Base-by-base conservation (phyloP, 2,329 filamentous ascomycete genomes). In the Lachnellula hyalina region DNA sequence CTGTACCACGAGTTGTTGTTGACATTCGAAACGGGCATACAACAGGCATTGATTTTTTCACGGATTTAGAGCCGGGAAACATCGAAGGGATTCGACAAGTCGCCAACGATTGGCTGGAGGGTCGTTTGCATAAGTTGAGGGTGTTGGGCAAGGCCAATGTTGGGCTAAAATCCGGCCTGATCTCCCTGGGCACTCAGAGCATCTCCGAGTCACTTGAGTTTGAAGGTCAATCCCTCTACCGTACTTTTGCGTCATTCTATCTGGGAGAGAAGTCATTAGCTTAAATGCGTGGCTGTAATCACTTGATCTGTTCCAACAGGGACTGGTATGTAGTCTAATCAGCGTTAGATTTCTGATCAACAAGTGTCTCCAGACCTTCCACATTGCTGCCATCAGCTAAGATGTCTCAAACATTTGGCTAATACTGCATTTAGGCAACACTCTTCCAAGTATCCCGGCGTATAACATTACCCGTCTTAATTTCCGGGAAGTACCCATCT, bases 41-140 rank as follows among this genome's bases (percentile, higher is more conserved):
- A 15, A 97, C 89, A 2, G 75, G 82, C 54, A 75, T 97, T 54
- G 89, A 96, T 65, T 85, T 97, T 63, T 72, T 94, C 52, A 82
- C 87, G 42, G 85, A 94, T 58, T 72, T 97, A 40, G 75, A 80
- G 38, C 87, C 90, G 25, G 92, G 91, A 32, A 83, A 91, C 65
- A 75, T 89, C 14, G 84, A 91, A 52, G 86, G 85, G 5, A 84
- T 96, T 63, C 85, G 89, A 56, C 81, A 80, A 56, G 81, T 97
- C 59, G 90, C 89, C 47, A 90, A 94, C 69, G 88, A 96, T 70
- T 97, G 90, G 85, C 74, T 99, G 57, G 84, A 89, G 52, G 91
- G 92, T 40, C 85, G 83, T 52, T 75, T 97, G 55, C 80, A 84
- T 11, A 77, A 80, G 54, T 73, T 99, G 54, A 83, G 81, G 57